Base-by-base conservation (phyloP, 495 filamentous ascomycete genomes). In the Penicillium maclennaniae region DNA sequence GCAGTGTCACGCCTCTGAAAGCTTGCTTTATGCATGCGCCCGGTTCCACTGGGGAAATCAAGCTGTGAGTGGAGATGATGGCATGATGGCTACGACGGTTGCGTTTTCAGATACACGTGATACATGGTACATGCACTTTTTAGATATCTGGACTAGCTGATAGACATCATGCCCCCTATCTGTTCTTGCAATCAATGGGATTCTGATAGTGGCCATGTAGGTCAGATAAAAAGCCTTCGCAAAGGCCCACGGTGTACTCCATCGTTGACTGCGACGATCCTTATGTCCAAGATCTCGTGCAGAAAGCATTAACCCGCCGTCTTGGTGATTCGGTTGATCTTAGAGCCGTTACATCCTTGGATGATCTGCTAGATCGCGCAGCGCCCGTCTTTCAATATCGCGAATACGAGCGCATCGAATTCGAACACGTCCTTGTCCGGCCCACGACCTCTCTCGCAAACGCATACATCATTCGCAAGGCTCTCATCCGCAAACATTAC, bases 401-500 rank as follows among this genome's bases (percentile, higher is more conserved):
- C 4, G 79, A 86, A 43, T 98, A 98, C 69, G 93, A 98, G 69
- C 76, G 81, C 26, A 76, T 97, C 49, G 86, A 91, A 58, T 97
- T 96, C 63, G 82, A 86, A 27, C 83, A 87, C 54, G 72, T 86
- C 41, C 72, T 89, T 50, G 65, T 71, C 7, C 75, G 88, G 55
- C 71, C 87, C 0, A 63, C 60, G 10, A 82, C 79, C 1, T 83
- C 76, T 39, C 78, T 91, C 6, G 75, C 82, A 31, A 95, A 93
- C 66, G 84, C 86, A 54, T 97, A 95, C 65, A 83, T 96, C 61
- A 92, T 96, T 68, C 91, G 93, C 60, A 97, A 97, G 78, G 93
- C 93, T 1, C 73, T 98, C n/a, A 96, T 97, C 61, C 83, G 93
- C 44, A 98, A 98, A 68, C 93, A 98, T 66, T 96, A 90, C 65